Evolutionary conservation across 805 yeast species (phyloP).

Genomic region (Wickerhamomyces subpelliculosus): DNA sequence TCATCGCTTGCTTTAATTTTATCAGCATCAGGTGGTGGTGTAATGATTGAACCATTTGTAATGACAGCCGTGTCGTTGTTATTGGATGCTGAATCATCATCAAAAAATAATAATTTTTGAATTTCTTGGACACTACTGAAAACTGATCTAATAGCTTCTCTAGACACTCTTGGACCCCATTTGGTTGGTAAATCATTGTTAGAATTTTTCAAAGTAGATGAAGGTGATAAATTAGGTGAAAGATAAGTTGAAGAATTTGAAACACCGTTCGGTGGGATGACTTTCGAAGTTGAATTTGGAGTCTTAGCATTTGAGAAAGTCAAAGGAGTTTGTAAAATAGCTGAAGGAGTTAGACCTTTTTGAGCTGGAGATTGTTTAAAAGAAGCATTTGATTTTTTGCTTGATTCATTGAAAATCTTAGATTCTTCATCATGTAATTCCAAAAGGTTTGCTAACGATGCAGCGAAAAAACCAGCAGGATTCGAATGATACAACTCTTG

Average conservation of each 20-base stretch:
- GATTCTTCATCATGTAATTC: slow-evolving; percentile 21
- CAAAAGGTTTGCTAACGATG: slow-evolving; percentile 19
- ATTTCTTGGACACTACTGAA: slow-evolving; percentile 16
- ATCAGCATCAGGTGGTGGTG: slow-evolving; percentile 15
- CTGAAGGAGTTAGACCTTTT: slow-evolving; percentile 22
- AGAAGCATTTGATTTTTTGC: slow-evolving; percentile 8
- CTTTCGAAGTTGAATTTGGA: slow-evolving; percentile 17
- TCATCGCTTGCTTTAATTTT: slow-evolving; percentile 1
- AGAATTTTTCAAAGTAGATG: slow-evolving; percentile 3
- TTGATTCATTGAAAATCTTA: slow-evolving; percentile 13
- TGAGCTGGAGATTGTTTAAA: slow-evolving; percentile 13
- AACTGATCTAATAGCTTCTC: slow-evolving; percentile 16
- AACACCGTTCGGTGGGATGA: background rate
- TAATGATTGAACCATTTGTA: slow-evolving; percentile 2
- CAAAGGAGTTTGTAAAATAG: slow-evolving; percentile 22
- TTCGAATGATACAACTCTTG: slow-evolving; percentile 12
- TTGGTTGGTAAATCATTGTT: slow-evolving; percentile 3
- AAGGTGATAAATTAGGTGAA: slow-evolving; percentile 21
- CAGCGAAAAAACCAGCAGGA: slow-evolving; percentile 19
- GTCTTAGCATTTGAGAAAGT: slow-evolving; percentile 20
- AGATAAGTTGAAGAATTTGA: slow-evolving; percentile 9
- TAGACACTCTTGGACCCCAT: slow-evolving; percentile 18
- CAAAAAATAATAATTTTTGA: slow-evolving; percentile 11
- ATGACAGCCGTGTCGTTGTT: background rate
- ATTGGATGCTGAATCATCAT: background rate